phyloP scores from a whole-genome alignment of 2,329 filamentous ascomycete species.

The Aspergillus carbonarius region DNA sequence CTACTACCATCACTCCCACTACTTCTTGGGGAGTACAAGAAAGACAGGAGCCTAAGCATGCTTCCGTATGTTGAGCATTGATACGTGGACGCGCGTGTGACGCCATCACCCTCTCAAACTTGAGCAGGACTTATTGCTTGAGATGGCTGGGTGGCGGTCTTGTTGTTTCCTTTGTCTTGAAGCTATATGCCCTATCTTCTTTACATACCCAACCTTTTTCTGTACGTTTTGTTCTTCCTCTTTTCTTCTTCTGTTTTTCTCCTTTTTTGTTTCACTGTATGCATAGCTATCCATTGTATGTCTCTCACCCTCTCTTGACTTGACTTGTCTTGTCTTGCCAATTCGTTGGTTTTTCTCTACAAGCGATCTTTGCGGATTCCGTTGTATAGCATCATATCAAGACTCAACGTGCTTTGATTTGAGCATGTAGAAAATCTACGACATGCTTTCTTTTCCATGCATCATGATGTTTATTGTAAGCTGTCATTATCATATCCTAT shows the following conservation, averaged over 20 bases:
- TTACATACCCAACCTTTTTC: slow-evolving; percentile 7
- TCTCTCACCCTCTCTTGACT: background rate
- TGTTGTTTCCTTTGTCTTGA: background rate
- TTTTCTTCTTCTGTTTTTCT: background rate
- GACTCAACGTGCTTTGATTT: background rate
- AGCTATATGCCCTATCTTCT: background rate
- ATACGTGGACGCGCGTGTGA: background rate
- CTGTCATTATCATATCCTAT: slow-evolving; percentile 7
- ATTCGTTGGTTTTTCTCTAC: background rate
- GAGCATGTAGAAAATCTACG: slow-evolving; percentile 3
- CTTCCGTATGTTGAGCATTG: background rate
- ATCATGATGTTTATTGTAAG: background rate
- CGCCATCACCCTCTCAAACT: background rate
- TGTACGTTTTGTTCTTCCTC: background rate
- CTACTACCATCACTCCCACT: background rate
- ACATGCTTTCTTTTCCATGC: background rate
- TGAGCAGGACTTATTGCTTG: background rate
- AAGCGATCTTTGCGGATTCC: background rate
- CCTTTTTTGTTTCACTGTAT: slow-evolving; percentile 1
- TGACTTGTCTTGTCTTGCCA: background rate
- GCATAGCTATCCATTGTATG: background rate
- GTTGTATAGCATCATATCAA: background rate
- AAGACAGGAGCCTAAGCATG: background rate
- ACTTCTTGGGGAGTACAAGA: background rate
- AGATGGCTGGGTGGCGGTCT: background rate